phyloP scores from a whole-genome alignment of 2,329 filamentous ascomycete genomes.

The Aspergillus pseudoviridinutans region DNA sequence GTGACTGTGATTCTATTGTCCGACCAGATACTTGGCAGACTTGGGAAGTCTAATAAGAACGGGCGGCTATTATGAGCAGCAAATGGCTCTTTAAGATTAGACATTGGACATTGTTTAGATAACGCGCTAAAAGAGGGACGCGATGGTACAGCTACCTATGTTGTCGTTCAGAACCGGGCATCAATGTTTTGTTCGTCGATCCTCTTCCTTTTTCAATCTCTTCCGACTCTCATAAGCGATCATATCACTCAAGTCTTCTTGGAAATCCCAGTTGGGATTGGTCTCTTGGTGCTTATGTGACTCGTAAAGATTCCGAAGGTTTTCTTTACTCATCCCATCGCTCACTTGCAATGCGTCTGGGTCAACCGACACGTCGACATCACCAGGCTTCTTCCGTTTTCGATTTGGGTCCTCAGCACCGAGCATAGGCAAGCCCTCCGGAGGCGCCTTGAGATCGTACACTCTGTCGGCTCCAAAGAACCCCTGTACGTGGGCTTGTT shows the following conservation, averaged over 20 bases:
- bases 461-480: constrained; percentile 95
- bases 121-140: not conserved
- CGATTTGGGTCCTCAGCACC: constrained; percentile 72
- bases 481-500: constrained; percentile 76
- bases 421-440: constrained; percentile 64
- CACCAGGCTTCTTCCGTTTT: constrained; percentile 93
- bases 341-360: constrained; percentile 71
- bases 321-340: constrained; percentile 79
- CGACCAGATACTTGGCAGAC: too few species aligned
- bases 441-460: constrained; percentile 73
- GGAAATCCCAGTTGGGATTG: constrained; percentile 69
- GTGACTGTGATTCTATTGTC: too few species aligned
- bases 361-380: constrained; percentile 89
- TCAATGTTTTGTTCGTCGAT: constrained; percentile 61
- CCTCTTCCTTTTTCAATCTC: constrained; percentile 81
- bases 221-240: constrained; percentile 91
- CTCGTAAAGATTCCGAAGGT: constrained; percentile 76
- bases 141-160: not conserved
- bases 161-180: not conserved
- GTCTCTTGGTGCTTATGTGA: constrained; percentile 61
- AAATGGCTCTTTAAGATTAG: not conserved
- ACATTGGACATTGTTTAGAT: not conserved
- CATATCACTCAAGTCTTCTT: constrained; percentile 93
- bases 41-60: too few species aligned
- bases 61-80: not conserved